Conservation (phyloP, 805 yeast species). For the Cyberlindnera veronae region DNA sequence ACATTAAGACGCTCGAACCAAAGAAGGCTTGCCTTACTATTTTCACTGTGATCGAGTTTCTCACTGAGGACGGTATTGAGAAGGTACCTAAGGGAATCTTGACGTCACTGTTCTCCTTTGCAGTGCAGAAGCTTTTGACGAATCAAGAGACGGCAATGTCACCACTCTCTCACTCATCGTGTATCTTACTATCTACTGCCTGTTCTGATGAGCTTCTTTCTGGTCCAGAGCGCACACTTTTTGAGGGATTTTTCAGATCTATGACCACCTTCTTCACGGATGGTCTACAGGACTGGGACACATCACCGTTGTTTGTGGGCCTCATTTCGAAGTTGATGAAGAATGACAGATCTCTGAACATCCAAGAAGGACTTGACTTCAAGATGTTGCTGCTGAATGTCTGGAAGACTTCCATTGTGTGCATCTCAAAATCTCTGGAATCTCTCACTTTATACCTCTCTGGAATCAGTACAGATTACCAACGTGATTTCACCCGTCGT, state of each 20-base stretch:
- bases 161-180: not conserved
- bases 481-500: not conserved
- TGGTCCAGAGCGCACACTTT: not conserved
- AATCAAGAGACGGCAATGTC: not conserved
- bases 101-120: not conserved
- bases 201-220: not conserved
- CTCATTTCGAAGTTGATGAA: not conserved
- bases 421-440: not conserved
- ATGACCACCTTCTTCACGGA: not conserved
- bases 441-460: not conserved
- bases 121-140: not conserved
- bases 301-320: not conserved
- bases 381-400: not conserved
- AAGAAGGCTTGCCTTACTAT: slow-evolving; percentile 1
- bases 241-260: not conserved
- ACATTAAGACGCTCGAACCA: slow-evolving; percentile 9
- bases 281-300: not conserved
- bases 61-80: not conserved
- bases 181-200: not conserved
- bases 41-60: not conserved
- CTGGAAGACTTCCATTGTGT: not conserved
- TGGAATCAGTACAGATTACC: not conserved
- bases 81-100: not conserved
- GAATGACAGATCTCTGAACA: not conserved
- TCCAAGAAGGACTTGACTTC: not conserved